A percentile compares a stretch with the other conserved stretches of the same genome.
Conservation (phyloP, 179 eudicot species). For the Spergularia azorica region DNA sequence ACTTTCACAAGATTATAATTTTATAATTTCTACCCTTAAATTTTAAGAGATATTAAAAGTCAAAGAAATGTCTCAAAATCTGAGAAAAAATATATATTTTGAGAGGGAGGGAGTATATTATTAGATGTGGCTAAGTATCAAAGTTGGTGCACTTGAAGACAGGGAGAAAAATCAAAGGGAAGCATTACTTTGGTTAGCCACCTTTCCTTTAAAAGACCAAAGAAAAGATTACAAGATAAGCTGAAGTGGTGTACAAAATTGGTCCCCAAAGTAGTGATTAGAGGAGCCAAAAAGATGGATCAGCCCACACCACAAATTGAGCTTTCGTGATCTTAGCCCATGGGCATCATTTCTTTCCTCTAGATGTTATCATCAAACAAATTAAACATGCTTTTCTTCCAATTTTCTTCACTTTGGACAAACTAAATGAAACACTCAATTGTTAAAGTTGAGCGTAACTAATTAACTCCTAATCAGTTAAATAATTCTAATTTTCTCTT, state of each 20-base stretch:
- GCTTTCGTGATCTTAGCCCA: conserved; percentile 11
- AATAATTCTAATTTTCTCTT: no score
- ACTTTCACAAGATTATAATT: no score
- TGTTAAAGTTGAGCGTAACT: no score
- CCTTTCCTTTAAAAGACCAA: not conserved
- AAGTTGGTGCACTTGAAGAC: conserved; percentile 1
- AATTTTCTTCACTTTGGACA: no score
- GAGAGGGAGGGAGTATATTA: no score
- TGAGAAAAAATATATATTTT: no score
- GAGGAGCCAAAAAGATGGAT: not conserved
- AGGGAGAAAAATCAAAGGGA: not conserved
- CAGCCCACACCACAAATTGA: conserved; percentile 15
- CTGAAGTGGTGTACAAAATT: not conserved
- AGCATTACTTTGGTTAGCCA: not conserved
- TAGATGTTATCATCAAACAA: not conserved
- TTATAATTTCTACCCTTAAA: no score
- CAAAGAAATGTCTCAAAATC: no score
- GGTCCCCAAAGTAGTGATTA: conserved; percentile 13
- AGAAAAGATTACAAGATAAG: not conserved
- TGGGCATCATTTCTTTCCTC: not conserved
- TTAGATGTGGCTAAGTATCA: conserved; percentile 8
- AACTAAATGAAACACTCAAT: no score
- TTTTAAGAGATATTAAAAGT: no score
- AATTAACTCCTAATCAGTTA: no score
- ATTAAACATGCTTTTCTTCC: not conserved